phyloP scores from a whole-genome alignment of 306 rosid genomes.

The Castanopsis chinensis region DNA sequence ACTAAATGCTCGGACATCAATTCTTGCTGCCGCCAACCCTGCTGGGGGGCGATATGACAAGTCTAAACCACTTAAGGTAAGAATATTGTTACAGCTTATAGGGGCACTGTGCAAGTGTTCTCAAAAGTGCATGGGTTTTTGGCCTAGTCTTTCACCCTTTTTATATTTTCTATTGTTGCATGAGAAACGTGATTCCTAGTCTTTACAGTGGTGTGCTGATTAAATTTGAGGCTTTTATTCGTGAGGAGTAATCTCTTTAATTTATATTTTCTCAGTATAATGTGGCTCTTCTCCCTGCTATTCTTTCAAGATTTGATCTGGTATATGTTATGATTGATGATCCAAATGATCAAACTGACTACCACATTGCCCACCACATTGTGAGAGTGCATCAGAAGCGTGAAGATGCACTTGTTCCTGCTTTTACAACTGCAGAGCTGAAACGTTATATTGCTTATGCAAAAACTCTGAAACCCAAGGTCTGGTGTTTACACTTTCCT shows the following conservation, averaged over 20 bases:
- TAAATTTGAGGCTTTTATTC: neutral
- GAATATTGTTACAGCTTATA: neutral
- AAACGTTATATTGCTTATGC: constrained; percentile 88
- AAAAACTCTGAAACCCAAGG: constrained; percentile 95
- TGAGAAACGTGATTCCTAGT: neutral
- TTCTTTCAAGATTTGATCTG: constrained; percentile 96
- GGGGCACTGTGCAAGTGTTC: neutral
- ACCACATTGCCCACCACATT: constrained; percentile 94
- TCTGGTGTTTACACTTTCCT: constrained; percentile 15
- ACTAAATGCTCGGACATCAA: constrained; percentile 93
- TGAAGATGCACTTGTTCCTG: constrained; percentile 77
- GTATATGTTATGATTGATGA: constrained; percentile 98
- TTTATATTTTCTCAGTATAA: constrained; percentile 67
- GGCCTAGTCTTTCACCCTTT: neutral
- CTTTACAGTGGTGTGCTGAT: neutral
- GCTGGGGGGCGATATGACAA: constrained; percentile 96
- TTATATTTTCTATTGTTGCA: neutral
- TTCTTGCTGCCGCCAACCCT: constrained; percentile 98
- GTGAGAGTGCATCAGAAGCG: constrained; percentile 93
- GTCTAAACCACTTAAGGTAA: constrained; percentile 95
- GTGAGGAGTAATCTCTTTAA: constrained; percentile 18
- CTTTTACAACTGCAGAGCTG: constrained; percentile 76
- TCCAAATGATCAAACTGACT: constrained; percentile 90
- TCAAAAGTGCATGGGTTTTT: neutral
- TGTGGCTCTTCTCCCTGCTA: constrained; percentile 99